phyloP scores from a whole-genome alignment of 1,284 basidiomycete genomes.

The Ganoderma meredithae region DNA sequence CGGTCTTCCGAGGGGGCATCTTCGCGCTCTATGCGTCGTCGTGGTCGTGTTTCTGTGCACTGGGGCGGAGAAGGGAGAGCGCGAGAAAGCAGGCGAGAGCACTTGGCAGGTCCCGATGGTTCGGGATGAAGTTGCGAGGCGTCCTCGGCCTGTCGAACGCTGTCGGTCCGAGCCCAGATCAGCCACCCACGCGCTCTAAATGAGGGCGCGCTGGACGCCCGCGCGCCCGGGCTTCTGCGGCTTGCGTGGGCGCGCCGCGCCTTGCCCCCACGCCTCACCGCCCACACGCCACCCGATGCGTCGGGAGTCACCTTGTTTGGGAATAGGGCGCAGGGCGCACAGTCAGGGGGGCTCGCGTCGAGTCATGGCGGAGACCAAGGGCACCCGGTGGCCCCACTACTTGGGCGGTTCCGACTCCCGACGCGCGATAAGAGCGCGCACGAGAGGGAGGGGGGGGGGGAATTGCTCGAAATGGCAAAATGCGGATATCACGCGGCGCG shows the following conservation, averaged over 20 bases:
- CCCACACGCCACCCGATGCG: slow-evolving; percentile 11
- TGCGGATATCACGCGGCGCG: not conserved
- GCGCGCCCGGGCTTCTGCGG: slow-evolving; percentile 5
- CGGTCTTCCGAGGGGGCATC: slow-evolving; percentile 46
- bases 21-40: not conserved
- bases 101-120: too few species aligned
- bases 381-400: too few species aligned
- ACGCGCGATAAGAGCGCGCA: not conserved
- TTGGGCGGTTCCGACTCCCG: too few species aligned
- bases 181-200: slow-evolving; percentile 17
- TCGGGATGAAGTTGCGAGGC: too few species aligned
- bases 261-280: not conserved
- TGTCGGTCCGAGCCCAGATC: not conserved
- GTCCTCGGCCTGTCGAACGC: not conserved
- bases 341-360: slow-evolving; percentile 17
- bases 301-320: slow-evolving; percentile 19
- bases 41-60: slow-evolving; percentile 5
- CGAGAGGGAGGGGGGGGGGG: not conserved
- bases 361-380: slow-evolving; percentile 13
- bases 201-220: slow-evolving; percentile 16
- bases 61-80: too few species aligned
- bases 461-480: not conserved
- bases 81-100: too few species aligned
- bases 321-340: not conserved
- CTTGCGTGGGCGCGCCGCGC: slow-evolving; percentile 6